Base-by-base conservation (phyloP, 2,329 filamentous ascomycete genomes). In the Xylaria sp. region DNA sequence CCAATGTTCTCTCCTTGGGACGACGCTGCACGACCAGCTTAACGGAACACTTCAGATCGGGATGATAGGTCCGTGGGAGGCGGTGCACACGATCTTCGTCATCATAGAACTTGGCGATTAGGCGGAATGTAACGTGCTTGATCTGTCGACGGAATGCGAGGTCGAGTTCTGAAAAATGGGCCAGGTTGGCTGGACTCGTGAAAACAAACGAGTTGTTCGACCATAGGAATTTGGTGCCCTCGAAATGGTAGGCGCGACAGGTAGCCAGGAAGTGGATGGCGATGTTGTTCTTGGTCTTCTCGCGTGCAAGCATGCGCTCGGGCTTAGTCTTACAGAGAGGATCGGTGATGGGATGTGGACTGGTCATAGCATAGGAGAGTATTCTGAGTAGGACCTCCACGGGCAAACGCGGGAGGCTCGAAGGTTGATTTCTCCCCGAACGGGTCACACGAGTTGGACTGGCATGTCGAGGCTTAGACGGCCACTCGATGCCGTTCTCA, bases 81-180 rank as follows among this genome's bases (percentile, higher is more conserved):
- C 74, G 76, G 63, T 79, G 79, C 16, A 60, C 63, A 11, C 72
- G 72, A 44, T 73, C 76, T 52, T 79, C 74, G 53, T 84, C 81
- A 58, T 83, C 80, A 61, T 82, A 85, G 67, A 81, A 84, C 55
- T 75, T 76, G 8, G 81, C 82, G 59, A 84, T 78, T 66, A 84
- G 72, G 48, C 82, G 80, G 47, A 84, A 71, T 34, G 74, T 83
- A 65, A 81, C 70, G 58, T 77, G 72, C 23, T 74, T 73, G 57
- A 85, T 75, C 9, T 72, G 69, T 37, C 75, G 69, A 13, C 82
- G 79, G 58, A 76, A 76, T 3, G 70, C 59, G 9, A 74, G 59
- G 50, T 75, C 71, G 42, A 84, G 70, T 35, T 80, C 78, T 52
- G 75, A 71, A 64, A 85, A 83, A 53, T 77, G 75, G 46, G 75